A percentile compares a stretch with the other conserved stretches of the same genome.
phyloP scores from a whole-genome alignment of 441 rosid species.

The Populus hybrid region DNA sequence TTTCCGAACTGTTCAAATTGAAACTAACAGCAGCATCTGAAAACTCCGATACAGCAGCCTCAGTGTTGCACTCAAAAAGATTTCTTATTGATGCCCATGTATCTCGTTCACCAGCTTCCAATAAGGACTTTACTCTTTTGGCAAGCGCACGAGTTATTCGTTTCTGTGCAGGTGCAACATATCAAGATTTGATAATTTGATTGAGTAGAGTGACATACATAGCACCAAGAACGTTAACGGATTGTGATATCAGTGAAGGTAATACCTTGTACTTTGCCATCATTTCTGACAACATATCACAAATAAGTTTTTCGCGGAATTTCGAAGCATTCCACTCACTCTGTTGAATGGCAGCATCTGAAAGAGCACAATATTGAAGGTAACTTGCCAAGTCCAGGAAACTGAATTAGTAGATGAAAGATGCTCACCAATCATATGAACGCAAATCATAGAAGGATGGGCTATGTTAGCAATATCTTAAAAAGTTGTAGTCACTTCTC shows the following conservation, averaged over 20 bases:
- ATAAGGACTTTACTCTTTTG: conserved; percentile 56
- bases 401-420: not conserved
- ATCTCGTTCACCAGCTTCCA: conserved; percentile 57
- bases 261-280: conserved; percentile 52
- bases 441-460: not conserved
- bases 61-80: conserved; percentile 65
- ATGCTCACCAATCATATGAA: not conserved
- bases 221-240: not conserved
- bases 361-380: not conserved
- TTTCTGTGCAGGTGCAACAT: conserved; percentile 41
- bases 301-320: conserved; percentile 58
- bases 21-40: too few relatives aligned
- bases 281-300: conserved; percentile 63
- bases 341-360: conserved; percentile 65
- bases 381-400: not conserved
- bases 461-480: too few relatives aligned
- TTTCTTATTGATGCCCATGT: conserved; percentile 72
- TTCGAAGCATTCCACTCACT: conserved; percentile 70
- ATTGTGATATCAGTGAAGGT: conserved; percentile 7
- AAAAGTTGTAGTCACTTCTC: too few relatives aligned
- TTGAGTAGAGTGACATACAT: not conserved
- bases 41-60: conserved; percentile 19
- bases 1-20: too few relatives aligned
- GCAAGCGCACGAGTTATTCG: conserved; percentile 47
- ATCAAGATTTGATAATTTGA: not conserved